Percentiles rank a stretch among this genome's conserved stretches.
phyloP scores from a whole-genome alignment of 352 stramenopile genomes.

The Phytophthora cryptogea region DNA sequence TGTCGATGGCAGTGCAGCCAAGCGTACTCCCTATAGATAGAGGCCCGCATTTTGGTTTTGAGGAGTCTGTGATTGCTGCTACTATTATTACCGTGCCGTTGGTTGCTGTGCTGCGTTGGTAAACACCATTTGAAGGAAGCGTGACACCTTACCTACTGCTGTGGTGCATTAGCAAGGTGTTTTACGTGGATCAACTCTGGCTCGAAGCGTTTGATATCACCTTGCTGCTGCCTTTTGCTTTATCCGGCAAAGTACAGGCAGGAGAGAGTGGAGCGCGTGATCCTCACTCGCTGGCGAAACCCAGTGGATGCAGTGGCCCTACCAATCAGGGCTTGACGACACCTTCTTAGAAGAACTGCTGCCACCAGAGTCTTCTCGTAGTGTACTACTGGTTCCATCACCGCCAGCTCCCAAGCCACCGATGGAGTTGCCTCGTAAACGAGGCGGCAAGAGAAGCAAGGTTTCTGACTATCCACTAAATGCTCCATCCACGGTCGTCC shows the following conservation, averaged over 20 bases:
- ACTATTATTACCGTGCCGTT: conserved; percentile 20
- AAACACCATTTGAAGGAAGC: conserved; percentile 4
- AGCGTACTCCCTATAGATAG: conserved; percentile 15
- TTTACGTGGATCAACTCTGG: too few species aligned
- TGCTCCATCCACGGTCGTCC: conserved; percentile 40
- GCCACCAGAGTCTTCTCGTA: conserved; percentile 32
- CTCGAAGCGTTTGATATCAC: not conserved
- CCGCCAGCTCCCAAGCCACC: not conserved
- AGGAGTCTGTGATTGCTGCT: conserved; percentile 2
- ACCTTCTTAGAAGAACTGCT: conserved; percentile 47
- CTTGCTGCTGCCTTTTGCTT: conserved; percentile 4
- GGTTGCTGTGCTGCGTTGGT: not conserved
- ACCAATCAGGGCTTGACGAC: conserved; percentile 25
- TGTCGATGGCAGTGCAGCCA: not conserved
- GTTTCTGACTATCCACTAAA: conserved; percentile 38
- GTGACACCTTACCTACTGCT: not conserved
- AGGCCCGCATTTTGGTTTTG: conserved; percentile 1
- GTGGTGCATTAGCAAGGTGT: too few species aligned
- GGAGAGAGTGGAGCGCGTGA: conserved; percentile 2
- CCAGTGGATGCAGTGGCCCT: conserved; percentile 27
- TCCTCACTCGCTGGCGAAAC: not conserved
- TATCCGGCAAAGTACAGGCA: not conserved
- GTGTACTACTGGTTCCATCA: not conserved
- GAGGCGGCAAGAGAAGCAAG: conserved; percentile 36
- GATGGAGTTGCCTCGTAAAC: conserved; percentile 25